phyloP scores from a whole-genome alignment of 257 asterid species.

The Solanum piurae region DNA sequence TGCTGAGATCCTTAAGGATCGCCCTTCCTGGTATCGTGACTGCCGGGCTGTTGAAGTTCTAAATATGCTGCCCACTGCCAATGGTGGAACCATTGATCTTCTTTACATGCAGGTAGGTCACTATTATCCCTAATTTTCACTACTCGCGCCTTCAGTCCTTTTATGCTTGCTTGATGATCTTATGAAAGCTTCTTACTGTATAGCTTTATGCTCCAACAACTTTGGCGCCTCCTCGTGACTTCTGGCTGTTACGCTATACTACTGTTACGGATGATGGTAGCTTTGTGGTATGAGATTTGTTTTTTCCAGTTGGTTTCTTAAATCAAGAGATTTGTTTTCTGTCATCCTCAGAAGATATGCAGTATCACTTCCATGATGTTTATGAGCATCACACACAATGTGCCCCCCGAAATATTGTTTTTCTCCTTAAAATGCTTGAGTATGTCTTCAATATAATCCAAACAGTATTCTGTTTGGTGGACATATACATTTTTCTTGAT shows the following conservation, averaged over 20 bases:
- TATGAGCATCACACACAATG: neutral
- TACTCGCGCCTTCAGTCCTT: neutral
- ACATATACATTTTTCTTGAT: neutral
- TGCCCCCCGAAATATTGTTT: neutral
- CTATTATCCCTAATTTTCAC: neutral
- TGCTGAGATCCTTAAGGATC: conserved; percentile 89
- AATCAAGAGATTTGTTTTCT: neutral
- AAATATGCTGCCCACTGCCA: conserved; percentile 83
- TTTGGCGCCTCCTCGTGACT: conserved; percentile 91
- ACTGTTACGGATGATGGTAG: conserved; percentile 86
- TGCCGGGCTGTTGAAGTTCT: conserved; percentile 85
- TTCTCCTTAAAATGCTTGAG: neutral
- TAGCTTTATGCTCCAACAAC: conserved; percentile 86
- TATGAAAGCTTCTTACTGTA: neutral
- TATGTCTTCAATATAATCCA: neutral
- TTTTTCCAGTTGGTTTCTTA: neutral
- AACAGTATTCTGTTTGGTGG: neutral
- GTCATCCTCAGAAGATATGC: neutral
- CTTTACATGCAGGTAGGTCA: conserved; percentile 74
- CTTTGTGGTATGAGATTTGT: conserved; percentile 44
- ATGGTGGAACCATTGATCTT: conserved; percentile 94
- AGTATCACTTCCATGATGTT: neutral
- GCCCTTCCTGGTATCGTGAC: conserved; percentile 86
- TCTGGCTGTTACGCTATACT: conserved; percentile 76
- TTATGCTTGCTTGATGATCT: neutral